These are phyloP conservation scores for Annulohypoxylon moriforme DNA, from an alignment of 495 filamentous ascomycete species.

Conservation along the genomic window DNA sequence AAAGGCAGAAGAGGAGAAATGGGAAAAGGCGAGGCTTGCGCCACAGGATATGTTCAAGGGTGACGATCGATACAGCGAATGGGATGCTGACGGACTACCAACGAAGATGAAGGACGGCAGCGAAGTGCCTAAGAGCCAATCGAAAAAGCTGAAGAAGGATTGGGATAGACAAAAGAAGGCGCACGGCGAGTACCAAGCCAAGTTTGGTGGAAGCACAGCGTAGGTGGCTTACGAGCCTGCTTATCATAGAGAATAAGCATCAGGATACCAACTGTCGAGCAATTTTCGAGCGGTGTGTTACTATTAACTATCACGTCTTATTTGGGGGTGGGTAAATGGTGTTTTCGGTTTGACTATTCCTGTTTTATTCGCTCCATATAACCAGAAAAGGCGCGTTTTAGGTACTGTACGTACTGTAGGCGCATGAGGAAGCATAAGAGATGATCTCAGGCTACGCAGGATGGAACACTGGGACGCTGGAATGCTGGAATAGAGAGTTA, in stretches of 20 bases:
- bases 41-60: slow-evolving; percentile 78
- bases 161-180: slow-evolving; percentile 93
- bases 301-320: slow-evolving; percentile 5
- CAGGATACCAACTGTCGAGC: slow-evolving; percentile 22
- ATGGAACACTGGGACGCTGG: background rate
- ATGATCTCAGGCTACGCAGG: slow-evolving; percentile 3
- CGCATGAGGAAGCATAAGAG: background rate
- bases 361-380: background rate
- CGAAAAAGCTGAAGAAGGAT: slow-evolving; percentile 89
- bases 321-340: background rate
- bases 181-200: slow-evolving; percentile 70
- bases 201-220: slow-evolving; percentile 57
- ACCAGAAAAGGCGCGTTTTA: background rate
- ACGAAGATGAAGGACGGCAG: slow-evolving; percentile 77
- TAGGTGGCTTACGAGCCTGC: slow-evolving; percentile 5
- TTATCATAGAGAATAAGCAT: slow-evolving; percentile 4
- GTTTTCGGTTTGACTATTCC: slow-evolving; percentile 1
- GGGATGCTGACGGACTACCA: slow-evolving; percentile 90
- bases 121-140: slow-evolving; percentile 81
- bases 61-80: slow-evolving; percentile 76
- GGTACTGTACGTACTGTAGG: background rate
- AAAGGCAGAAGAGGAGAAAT: slow-evolving; percentile 61
- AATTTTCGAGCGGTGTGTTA: slow-evolving; percentile 29
- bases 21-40: slow-evolving; percentile 77
- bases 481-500: background rate